Conservation (phyloP, 140 eudicot species). For the Ambrosia hybrid region DNA sequence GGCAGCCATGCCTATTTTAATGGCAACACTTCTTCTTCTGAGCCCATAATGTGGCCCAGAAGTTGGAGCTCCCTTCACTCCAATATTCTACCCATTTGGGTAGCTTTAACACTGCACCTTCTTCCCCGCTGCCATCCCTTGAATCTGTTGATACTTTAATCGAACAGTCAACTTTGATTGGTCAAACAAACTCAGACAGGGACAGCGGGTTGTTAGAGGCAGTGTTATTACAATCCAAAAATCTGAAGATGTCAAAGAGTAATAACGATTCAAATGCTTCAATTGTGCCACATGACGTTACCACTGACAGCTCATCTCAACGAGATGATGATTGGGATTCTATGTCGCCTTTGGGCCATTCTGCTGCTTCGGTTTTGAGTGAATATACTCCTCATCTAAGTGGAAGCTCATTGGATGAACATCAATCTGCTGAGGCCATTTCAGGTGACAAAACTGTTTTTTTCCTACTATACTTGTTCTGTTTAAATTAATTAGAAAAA, state of each 20-base stretch:
- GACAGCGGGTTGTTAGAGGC: slow-evolving; percentile 87
- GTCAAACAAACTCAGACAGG: slow-evolving; percentile 46
- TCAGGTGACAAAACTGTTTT: slow-evolving; percentile 45
- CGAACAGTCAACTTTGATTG: slow-evolving; percentile 55
- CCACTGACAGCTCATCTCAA: slow-evolving; percentile 43
- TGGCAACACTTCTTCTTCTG: slow-evolving; percentile 89
- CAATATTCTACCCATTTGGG: slow-evolving; percentile 71
- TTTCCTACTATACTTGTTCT: not conserved
- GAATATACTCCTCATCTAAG: slow-evolving; percentile 60
- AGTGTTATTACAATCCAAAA: slow-evolving; percentile 63
- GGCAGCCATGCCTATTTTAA: slow-evolving; percentile 91
- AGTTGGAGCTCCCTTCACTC: slow-evolving; percentile 99
- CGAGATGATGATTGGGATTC: slow-evolving; percentile 60
- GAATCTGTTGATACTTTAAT: slow-evolving; percentile 75
- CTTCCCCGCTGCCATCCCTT: slow-evolving; percentile 73
- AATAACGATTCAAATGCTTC: slow-evolving; percentile 33
- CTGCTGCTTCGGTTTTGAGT: slow-evolving; percentile 60
- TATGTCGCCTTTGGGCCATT: slow-evolving; percentile 73
- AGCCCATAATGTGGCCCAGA: slow-evolving; percentile 59
- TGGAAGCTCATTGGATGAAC: slow-evolving; percentile 68
- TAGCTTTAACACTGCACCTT: slow-evolving; percentile 59
- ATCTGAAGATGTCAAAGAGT: slow-evolving; percentile 46
- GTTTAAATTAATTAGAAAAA: not conserved
- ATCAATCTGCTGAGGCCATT: slow-evolving; percentile 41
- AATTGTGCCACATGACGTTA: slow-evolving; percentile 31